Evolutionary conservation across 2,329 filamentous ascomycete genomes (phyloP), one percentile per base, ranked within the genome.

Genomic region (Hypocrella siamensis): DNA sequence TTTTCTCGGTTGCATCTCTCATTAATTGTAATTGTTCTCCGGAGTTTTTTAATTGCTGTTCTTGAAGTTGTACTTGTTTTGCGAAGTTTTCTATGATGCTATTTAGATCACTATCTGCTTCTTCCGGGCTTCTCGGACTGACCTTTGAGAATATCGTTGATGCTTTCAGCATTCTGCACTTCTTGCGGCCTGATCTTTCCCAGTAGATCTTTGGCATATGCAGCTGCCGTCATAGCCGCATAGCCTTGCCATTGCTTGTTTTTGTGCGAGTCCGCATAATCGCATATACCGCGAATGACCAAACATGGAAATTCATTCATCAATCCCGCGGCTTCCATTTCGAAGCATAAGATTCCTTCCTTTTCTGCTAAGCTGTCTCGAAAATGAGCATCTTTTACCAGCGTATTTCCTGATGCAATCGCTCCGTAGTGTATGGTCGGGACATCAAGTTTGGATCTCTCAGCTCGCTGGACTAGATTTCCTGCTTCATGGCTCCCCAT

Each of bases 401-500:
- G 15, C 11, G 11, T 16, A 18, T 28, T 22, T 8, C 21, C 33
- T 15, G 33, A 34, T 4, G 33, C 33, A 14, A 31, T 43, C 31
- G 37, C 4, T 1, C 43, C 41, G 18, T 46, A 42, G 22, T 46
- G 39, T 9, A 47, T 30, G 2, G 32, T 31, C 1, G 38, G 42
- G 5, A 44, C 17, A 24, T 28, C 14, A 2, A 14, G 8, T 24
- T 6, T 14, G 18, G 8, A 26, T 5, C 28, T 10, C 14, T 30
- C 17, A 19, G 12, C 8, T 22, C 28, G 28, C 28, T 7, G 9
- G 6, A 30, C 28, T n/a, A 30, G n/a, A 36, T 33, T 27, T 33
- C 35, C 18, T 58, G 50, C 34, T 60, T 51, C 39, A 67, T 63
- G 19, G 67, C 63, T 42, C 69, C 63, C 62, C 63, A 70, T 26